A percentile compares a stretch with the other conserved stretches of the same genome.
Conservation (phyloP, 2,329 filamentous ascomycete species). For the Ascochyta lentis region DNA sequence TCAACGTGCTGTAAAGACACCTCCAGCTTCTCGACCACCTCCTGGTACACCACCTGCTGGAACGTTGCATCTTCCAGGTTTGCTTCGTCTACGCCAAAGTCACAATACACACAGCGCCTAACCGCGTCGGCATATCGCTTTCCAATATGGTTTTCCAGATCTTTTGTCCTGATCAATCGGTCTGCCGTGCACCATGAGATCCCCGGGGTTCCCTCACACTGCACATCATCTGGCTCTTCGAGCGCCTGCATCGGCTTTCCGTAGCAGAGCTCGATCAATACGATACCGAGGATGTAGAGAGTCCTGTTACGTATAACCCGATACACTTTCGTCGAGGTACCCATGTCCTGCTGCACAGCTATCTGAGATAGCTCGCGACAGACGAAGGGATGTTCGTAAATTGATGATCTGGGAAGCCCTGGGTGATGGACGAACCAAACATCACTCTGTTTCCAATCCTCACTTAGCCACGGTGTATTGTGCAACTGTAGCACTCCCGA, state of each 20-base stretch:
- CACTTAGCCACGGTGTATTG: slow-evolving; percentile 31
- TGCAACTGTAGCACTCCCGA: slow-evolving; percentile 31
- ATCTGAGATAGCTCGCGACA: slow-evolving; percentile 7
- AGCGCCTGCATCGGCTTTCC: slow-evolving; percentile 33
- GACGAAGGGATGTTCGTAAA: slow-evolving; percentile 30
- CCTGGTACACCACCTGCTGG: slow-evolving; percentile 22
- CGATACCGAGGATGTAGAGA: slow-evolving; percentile 42
- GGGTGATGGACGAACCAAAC: slow-evolving; percentile 28
- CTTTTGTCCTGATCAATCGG: slow-evolving; percentile 10
- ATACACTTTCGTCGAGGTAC: not conserved
- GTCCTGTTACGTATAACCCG: slow-evolving; percentile 36
- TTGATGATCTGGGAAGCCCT: slow-evolving; percentile 6
- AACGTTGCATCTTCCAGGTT: slow-evolving; percentile 24
- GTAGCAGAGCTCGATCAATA: slow-evolving; percentile 47
- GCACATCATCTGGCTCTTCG: slow-evolving; percentile 13
- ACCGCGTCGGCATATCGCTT: slow-evolving; percentile 24
- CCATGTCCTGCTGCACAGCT: not conserved
- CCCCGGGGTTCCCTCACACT: slow-evolving; percentile 21
- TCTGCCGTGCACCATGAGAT: slow-evolving; percentile 19
- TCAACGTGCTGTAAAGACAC: slow-evolving; percentile 20
- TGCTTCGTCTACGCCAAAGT: slow-evolving; percentile 21
- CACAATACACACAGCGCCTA: slow-evolving; percentile 24
- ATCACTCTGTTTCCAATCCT: slow-evolving; percentile 25
- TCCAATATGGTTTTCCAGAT: not conserved
- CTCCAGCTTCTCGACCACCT: slow-evolving; percentile 27